phyloP scores from a whole-genome alignment of 2,329 filamentous ascomycete species.

The Amylocarpus encephaloides region DNA sequence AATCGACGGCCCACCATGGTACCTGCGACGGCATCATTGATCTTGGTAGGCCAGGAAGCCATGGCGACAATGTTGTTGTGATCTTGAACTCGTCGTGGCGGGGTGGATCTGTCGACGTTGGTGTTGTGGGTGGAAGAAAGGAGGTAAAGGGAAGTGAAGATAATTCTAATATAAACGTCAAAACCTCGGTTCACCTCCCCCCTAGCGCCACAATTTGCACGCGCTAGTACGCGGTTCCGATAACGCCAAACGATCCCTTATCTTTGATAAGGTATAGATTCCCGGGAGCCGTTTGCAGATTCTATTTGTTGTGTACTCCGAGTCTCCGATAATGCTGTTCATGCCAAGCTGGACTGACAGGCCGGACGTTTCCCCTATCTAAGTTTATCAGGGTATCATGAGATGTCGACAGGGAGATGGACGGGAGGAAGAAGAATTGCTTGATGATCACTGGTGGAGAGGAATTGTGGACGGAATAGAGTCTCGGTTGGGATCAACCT shows the following conservation, averaged over 20 bases:
- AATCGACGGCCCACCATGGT: slow-evolving; percentile 66
- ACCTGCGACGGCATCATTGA: slow-evolving; percentile 43
- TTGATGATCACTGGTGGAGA: too few relatives aligned
- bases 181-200: neutral
- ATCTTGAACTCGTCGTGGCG: neutral
- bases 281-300: neutral
- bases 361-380: too few relatives aligned
- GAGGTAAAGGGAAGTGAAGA: neutral
- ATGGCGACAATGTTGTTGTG: slow-evolving; percentile 1
- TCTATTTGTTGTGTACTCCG: neutral
- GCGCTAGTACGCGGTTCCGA: neutral
- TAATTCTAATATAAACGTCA: neutral
- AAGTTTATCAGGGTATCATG: too few relatives aligned
- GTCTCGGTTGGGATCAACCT: too few relatives aligned
- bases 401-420: too few relatives aligned
- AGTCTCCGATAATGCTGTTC: neutral
- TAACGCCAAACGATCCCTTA: neutral
- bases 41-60: slow-evolving; percentile 6
- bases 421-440: too few relatives aligned
- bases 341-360: neutral
- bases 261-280: neutral
- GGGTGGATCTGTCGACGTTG: too few relatives aligned
- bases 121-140: neutral
- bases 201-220: too few relatives aligned
- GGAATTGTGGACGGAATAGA: too few relatives aligned